Base-by-base conservation (phyloP, 768 basidiomycete species). In the Collybia mongolica region DNA sequence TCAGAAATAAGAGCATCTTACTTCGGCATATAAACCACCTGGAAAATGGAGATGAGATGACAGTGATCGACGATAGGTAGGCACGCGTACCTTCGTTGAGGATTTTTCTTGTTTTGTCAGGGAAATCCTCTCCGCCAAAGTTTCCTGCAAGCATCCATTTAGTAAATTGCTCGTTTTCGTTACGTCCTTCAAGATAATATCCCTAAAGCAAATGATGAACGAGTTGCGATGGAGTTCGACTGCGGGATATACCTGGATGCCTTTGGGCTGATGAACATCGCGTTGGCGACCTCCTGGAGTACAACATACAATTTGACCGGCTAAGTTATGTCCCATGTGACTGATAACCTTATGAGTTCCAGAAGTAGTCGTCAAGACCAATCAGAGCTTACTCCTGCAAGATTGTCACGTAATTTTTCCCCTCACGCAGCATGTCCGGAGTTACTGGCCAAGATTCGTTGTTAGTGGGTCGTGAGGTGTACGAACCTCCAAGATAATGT, bases 311-410 rank as follows among this genome's bases (percentile, higher is more conserved):
- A 57, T 32, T n/a, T 57, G 56, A 7, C 56, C 56, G 12, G 56
- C 56, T 17, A 57, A 48, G n/a, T 57, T 57, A 37, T 53, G 52
- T 3, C 56, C 56, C 56, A 57, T 57, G 43, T 57, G 52, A n/a
- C 56, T 57, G 26, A 2, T 23, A 20, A 39, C 15, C 5, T 8
- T 19, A 6, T 9, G 6, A 22, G 3, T 12, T 52, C 19, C 19
- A 37, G n/a, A n/a, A n/a, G n/a, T n/a, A n/a, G n/a, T n/a, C n/a
- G n/a, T n/a, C n/a, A 47, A 2, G 8, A 22, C 2, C 4, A 43
- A 15, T n/a, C 6, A 11, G 5, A 2, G 38, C 56, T 36, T 29
- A 54, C 56, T 57, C 56, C 22, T 57, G 56, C 43, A 57, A 38
- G 11, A 57, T 46, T 0, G 42, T 50, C 11, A 57, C 50, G 40